Conservation (phyloP, 2,329 filamentous ascomycete genomes). For the Decorospora gaudefroyi region DNA sequence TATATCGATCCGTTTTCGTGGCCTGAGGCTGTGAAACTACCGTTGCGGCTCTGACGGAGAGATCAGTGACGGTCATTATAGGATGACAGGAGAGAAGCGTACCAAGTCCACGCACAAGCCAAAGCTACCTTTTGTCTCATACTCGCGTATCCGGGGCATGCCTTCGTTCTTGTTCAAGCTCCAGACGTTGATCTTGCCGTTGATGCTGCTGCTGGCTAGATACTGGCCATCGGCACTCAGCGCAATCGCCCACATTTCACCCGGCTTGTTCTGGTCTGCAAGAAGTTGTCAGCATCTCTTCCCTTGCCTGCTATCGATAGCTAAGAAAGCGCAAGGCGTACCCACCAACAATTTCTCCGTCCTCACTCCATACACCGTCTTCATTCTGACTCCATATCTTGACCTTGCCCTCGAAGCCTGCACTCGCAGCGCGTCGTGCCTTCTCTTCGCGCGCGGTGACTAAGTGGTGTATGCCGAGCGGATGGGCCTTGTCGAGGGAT, state of each 20-base stretch:
- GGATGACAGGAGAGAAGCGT: constrained; percentile 21
- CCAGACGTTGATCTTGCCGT: constrained; percentile 90
- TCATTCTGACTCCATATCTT: constrained; percentile 74
- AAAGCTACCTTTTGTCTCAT: constrained; percentile 92
- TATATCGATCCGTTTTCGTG: constrained; percentile 92
- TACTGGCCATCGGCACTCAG: constrained; percentile 82
- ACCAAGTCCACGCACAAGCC: constrained; percentile 84
- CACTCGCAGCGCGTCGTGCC: constrained; percentile 68
- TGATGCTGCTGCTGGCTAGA: constrained; percentile 83
- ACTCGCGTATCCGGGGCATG: constrained; percentile 72
- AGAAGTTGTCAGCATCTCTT: constrained; percentile 11
- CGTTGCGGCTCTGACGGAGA: constrained; percentile 64
- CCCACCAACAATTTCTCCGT: constrained; percentile 52
- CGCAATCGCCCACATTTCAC: constrained; percentile 84
- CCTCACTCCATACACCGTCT: constrained; percentile 59
- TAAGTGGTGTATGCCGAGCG: constrained; percentile 89
- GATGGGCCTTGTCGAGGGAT: constrained; percentile 78
- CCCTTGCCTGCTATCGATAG: neutral
- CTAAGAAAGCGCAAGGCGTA: constrained; percentile 31
- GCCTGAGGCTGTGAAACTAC: constrained; percentile 83
- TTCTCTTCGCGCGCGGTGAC: constrained; percentile 70
- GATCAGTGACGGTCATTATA: constrained; percentile 1
- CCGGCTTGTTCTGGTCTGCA: constrained; percentile 61
- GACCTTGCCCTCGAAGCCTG: constrained; percentile 86
- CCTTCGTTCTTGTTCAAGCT: constrained; percentile 60